Evolutionary conservation across 192 early-diverging fungal genomes (phyloP), one percentile per base, ranked within the genome.

Genomic region (Mortierella alpina): DNA sequence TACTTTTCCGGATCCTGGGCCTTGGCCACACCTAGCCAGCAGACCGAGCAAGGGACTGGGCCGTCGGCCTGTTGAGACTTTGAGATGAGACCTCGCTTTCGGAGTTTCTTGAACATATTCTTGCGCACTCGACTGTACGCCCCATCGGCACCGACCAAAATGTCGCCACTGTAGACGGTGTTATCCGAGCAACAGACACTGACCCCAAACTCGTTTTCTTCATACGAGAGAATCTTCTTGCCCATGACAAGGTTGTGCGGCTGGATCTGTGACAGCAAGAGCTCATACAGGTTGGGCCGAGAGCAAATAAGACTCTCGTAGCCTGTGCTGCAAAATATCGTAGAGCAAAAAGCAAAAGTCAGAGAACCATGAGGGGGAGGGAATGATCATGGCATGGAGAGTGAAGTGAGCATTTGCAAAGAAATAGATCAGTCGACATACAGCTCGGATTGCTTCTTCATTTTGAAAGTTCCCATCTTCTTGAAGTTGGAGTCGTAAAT

Each of bases 131-230:
- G 48, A 68, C 72, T 75, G 40, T 79, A 70, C 12, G 72, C 66
- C 6, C 83, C 83, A 59, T 84, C 83, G 56, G 75, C 75, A 10
- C 83, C 83, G 40, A 84, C 67, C 17, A 79, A 57, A 49, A 84
- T 80, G 58, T 84, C 83, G 15, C 83, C 83, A 41, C 63, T 47
- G 40, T 80, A 84, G 22, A 44, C 57, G 3, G 72, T 56, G 59
- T 68, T 71, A 53, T 84, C 83, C 18, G 65, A 57, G 13, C 72
- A 78, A 0, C 68, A 65, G 1, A 72, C 68, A 20, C 48, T 51
- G 2, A 84, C 76, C 4, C 72, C 76, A 12, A 66, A 55, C 15
- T 79, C 83, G 6, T 60, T 70, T 8, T 80, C 68, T 44, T 70
- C 60, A 12, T 65, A 66, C 2, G 54, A 52, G 14, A 71, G 53